These are phyloP conservation scores for Fusarium miscanthi DNA, from an alignment of 2,329 filamentous ascomycete genomes.

Conservation along the genomic window DNA sequence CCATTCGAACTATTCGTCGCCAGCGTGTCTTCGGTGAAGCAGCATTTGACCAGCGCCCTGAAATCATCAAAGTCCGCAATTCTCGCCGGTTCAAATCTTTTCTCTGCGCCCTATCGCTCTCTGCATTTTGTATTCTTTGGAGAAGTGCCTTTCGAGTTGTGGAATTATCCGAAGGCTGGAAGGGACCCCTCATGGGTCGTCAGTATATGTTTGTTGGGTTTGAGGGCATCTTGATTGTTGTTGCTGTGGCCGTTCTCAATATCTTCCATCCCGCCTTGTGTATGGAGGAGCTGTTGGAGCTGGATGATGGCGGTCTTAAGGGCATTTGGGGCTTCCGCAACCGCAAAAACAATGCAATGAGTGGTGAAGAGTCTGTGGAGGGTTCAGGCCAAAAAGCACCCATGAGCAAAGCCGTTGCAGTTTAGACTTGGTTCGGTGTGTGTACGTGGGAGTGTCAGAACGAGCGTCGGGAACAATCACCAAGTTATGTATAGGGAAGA, in stretches of 20 bases:
- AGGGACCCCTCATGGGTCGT: conserved; percentile 65
- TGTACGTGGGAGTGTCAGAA: neutral
- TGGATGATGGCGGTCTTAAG: conserved; percentile 41
- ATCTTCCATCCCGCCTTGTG: conserved; percentile 49
- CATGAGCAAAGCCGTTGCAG: conserved; percentile 1
- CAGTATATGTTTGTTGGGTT: conserved; percentile 68
- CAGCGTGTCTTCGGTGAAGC: conserved; percentile 49
- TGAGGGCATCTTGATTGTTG: conserved; percentile 64
- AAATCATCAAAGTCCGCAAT: conserved; percentile 51
- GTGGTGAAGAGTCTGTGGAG: conserved; percentile 25
- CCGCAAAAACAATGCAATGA: conserved; percentile 10
- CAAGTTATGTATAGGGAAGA: neutral
- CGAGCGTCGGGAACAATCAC: neutral
- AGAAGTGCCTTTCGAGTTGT: conserved; percentile 73
- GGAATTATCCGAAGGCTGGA: conserved; percentile 73
- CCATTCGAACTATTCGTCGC: conserved; percentile 53
- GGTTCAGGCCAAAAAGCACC: conserved; percentile 20
- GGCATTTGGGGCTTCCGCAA: conserved; percentile 44
- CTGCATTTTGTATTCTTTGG: conserved; percentile 72
- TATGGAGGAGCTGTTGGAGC: conserved; percentile 45
- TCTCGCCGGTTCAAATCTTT: conserved; percentile 64
- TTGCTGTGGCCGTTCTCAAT: conserved; percentile 59
- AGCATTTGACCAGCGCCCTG: conserved; percentile 54
- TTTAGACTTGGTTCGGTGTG: neutral
- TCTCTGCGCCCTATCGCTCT: conserved; percentile 63